Evolutionary conservation across 768 basidiomycete genomes (phyloP), one percentile per base, ranked within the genome.

Genomic region (Macrolepiota dolichaula): DNA sequence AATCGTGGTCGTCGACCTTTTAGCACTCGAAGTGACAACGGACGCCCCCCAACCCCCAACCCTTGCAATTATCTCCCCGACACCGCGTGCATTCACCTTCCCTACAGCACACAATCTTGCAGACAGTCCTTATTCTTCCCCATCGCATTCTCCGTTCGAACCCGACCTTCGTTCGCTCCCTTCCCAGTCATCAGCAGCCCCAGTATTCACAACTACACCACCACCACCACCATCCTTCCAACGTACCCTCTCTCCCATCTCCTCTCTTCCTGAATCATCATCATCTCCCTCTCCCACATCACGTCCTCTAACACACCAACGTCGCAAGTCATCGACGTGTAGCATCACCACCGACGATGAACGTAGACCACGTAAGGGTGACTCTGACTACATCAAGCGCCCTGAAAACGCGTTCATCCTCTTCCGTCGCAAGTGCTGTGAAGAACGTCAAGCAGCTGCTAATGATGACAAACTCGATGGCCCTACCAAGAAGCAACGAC

Each of bases 331-430:
- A 32, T 75, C 79, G 49, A 42, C 38, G 15, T 79, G 76, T 55
- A 74, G 74, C 68, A 61, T 55, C 24, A 79, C 71, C 68, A 78
- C 78, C 71, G 75, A 71, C 56, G 67, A 75, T 68, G 85, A 86
- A 62, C 83, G 83, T 65, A 73, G 82, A 61, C 82, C 86, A 63
- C 84, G 78, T 74, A 86, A 87, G 77, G 89, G 90, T 66, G 89
- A 91, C 73, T 88, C 88, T 52, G 88, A 89, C 72, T 92, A 92
- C 69, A 85, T 92, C 77, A 91, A 91, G 73, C 85, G 90, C 46
- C 90, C 89, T 1, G 88, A 90, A 75, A 91, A 92, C 68, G 90
- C 90, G 7, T 92, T 92, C 78, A 92, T 92, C 71, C 81, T 92
- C 58, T 92, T 92, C 82, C 84, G 90, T 57, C 82, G 89, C 66